phyloP scores from a whole-genome alignment of 2,329 filamentous ascomycete genomes.

The Lecanosticta acicola region DNA sequence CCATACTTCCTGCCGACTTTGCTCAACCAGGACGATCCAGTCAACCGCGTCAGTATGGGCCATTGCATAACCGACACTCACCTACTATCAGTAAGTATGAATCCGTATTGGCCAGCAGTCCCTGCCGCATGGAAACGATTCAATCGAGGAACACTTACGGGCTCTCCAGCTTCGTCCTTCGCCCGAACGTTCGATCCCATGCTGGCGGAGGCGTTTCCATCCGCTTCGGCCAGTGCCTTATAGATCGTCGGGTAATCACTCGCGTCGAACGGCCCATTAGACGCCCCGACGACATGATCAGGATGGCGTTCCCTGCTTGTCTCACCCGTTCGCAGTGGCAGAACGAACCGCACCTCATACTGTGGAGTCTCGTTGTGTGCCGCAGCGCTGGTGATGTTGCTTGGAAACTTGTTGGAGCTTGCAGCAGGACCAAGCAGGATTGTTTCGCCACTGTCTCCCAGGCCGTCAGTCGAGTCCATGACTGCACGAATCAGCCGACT shows the following conservation, averaged over 20 bases:
- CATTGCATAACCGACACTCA: slow-evolving; percentile 76
- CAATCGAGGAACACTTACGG: no score
- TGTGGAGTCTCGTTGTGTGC: slow-evolving; percentile 18
- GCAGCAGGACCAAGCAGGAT: slow-evolving; percentile 65
- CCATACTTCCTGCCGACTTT: slow-evolving; percentile 68
- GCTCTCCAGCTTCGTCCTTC: slow-evolving; percentile 64
- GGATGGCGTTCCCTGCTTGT: slow-evolving; percentile 18
- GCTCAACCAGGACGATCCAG: slow-evolving; percentile 79
- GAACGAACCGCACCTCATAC: slow-evolving; percentile 27
- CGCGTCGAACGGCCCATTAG: slow-evolving; percentile 54
- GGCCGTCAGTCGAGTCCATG: slow-evolving; percentile 59
- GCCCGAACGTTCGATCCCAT: slow-evolving; percentile 56
- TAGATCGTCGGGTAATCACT: slow-evolving; percentile 58
- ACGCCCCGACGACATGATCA: slow-evolving; percentile 31
- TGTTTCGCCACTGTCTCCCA: slow-evolving; percentile 64
- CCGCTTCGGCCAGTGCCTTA: slow-evolving; percentile 48
- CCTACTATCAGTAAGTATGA: no score
- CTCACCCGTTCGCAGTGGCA: slow-evolving; percentile 25
- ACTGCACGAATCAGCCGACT: slow-evolving; percentile 60
- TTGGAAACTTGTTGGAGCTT: slow-evolving; percentile 53
- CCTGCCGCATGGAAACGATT: no score
- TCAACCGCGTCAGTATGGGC: slow-evolving; percentile 64
- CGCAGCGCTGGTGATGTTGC: slow-evolving; percentile 29
- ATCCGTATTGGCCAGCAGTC: no score
- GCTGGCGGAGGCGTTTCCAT: slow-evolving; percentile 44